Conservation (phyloP, 768 basidiomycete species). For the Hysterangium stoloniferum region DNA sequence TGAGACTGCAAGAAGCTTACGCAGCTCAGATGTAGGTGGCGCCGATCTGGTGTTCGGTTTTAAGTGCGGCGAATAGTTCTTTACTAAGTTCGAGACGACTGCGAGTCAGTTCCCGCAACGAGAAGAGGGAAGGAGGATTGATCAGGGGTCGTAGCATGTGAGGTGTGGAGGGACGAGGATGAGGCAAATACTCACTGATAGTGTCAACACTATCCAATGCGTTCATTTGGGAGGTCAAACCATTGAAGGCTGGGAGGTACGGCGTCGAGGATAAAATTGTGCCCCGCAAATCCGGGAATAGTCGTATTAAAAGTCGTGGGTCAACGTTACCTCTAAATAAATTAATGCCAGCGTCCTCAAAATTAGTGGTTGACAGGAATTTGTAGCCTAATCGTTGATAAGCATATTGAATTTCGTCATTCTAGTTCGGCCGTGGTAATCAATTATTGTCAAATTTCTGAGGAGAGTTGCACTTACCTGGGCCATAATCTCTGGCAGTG, state of each 20-base stretch:
- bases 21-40: slow-evolving; percentile 62
- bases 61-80: slow-evolving; percentile 87
- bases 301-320: slow-evolving; percentile 72
- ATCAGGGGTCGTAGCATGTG: slow-evolving; percentile 21
- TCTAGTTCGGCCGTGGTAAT: slow-evolving; percentile 26
- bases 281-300: slow-evolving; percentile 72
- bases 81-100: slow-evolving; percentile 87
- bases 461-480: neutral
- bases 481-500: slow-evolving; percentile 36
- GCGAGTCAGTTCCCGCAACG: slow-evolving; percentile 57
- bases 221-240: slow-evolving; percentile 66
- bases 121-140: slow-evolving; percentile 29
- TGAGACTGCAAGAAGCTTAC: slow-evolving; percentile 50
- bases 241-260: slow-evolving; percentile 62
- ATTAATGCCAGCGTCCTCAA: slow-evolving; percentile 74
- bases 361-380: slow-evolving; percentile 69
- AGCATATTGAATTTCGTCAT: slow-evolving; percentile 66
- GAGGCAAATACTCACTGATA: slow-evolving; percentile 60
- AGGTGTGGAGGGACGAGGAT: slow-evolving; percentile 14
- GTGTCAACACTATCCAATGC: slow-evolving; percentile 65
- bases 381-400: slow-evolving; percentile 79
- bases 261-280: slow-evolving; percentile 41
- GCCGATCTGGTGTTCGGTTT: slow-evolving; percentile 59
- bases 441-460: neutral
- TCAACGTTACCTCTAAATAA: slow-evolving; percentile 78